Conservation (phyloP, 169 alveolate species). For the Theileria parva region DNA sequence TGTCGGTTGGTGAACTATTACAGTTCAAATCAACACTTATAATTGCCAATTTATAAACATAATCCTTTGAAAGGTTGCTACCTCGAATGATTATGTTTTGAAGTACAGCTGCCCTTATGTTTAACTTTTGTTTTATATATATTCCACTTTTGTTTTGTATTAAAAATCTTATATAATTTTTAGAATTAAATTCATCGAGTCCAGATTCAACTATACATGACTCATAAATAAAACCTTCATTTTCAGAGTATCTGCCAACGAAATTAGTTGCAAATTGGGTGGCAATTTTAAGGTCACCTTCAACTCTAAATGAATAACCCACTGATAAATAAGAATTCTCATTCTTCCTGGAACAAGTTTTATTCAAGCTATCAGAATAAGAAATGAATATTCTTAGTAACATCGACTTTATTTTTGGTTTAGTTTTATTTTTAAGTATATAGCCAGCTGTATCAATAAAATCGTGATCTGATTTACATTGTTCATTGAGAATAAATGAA, state of each 20-base stretch:
- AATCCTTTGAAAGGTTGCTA: background rate
- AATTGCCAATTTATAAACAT: background rate
- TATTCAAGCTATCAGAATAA: background rate
- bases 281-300: constrained; percentile 10
- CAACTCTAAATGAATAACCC: background rate
- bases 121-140: constrained; percentile 21
- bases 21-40: background rate
- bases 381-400: constrained; percentile 19
- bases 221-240: constrained; percentile 43
- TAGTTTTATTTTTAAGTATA: background rate
- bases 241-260: background rate
- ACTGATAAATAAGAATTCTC: background rate
- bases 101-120: background rate
- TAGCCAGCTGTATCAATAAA: constrained; percentile 45
- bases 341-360: background rate
- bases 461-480: constrained; percentile 25
- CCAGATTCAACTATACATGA: constrained; percentile 5
- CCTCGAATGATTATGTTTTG: constrained; percentile 49
- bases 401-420: background rate
- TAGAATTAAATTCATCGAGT: background rate
- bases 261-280: background rate
- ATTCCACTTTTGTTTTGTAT: constrained; percentile 20
- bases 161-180: constrained; percentile 6
- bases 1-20: background rate
- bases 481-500: constrained; percentile 9